phyloP scores from a whole-genome alignment of 768 basidiomycete genomes.

The Russula olivacea region DNA sequence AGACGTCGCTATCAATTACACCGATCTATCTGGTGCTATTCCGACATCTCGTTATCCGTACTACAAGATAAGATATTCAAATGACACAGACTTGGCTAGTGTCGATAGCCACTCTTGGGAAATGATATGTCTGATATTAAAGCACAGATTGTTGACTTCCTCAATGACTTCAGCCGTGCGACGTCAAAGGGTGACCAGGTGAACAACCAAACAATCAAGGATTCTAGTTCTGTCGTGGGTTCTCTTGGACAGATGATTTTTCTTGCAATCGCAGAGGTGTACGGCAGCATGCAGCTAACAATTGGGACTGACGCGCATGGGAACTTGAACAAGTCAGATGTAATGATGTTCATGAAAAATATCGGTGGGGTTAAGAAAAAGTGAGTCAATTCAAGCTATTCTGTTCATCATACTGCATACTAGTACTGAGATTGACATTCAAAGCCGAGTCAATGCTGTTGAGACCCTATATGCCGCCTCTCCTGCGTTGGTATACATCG shows the following conservation, averaged over 20 bases:
- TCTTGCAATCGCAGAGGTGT: slow-evolving; percentile 45
- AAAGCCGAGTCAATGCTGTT: too few species aligned
- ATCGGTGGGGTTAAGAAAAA: too few species aligned
- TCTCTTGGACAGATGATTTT: slow-evolving; percentile 48
- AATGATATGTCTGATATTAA: neutral
- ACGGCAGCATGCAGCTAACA: too few species aligned
- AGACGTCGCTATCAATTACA: slow-evolving; percentile 28
- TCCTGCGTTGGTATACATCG: too few species aligned
- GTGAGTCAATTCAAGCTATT: too few species aligned
- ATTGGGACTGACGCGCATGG: too few species aligned
- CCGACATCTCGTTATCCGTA: slow-evolving; percentile 42
- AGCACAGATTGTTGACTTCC: slow-evolving; percentile 29
- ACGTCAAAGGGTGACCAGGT: slow-evolving; percentile 41
- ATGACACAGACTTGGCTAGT: slow-evolving; percentile 27
- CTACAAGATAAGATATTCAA: slow-evolving; percentile 36
- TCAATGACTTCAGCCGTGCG: slow-evolving; percentile 39
- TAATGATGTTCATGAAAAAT: too few species aligned
- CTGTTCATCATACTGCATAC: too few species aligned
- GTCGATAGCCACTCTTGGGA: neutral
- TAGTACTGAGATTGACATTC: too few species aligned
- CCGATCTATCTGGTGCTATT: slow-evolving; percentile 36
- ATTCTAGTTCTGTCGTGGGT: slow-evolving; percentile 43
- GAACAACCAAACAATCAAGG: slow-evolving; percentile 42
- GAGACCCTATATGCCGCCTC: too few species aligned
- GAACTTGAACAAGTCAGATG: too few species aligned